These are phyloP conservation scores for Cairneyella variabilis DNA, from an alignment of 495 filamentous ascomycete genomes.

Conservation along the genomic window DNA sequence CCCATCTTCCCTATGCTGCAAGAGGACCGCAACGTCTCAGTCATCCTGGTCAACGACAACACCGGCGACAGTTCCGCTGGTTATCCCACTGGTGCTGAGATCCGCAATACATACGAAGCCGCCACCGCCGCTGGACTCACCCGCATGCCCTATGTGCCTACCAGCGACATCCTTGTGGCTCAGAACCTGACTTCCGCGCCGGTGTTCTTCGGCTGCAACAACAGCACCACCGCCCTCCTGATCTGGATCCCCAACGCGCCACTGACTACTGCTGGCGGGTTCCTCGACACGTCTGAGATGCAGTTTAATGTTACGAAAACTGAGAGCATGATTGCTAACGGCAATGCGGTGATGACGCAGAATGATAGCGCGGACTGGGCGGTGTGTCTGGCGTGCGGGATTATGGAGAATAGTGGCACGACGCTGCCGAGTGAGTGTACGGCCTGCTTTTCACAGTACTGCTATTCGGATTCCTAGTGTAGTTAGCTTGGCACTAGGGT, in stretches of 20 bases:
- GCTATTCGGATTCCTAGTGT: no score
- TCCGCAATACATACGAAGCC: slow-evolving; percentile 32
- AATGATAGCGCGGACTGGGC: slow-evolving; percentile 25
- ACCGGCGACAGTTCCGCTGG: slow-evolving; percentile 33
- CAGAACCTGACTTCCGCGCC: slow-evolving; percentile 33
- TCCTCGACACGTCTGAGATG: slow-evolving; percentile 10
- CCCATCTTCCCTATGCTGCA: slow-evolving; percentile 42
- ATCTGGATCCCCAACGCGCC: slow-evolving; percentile 39
- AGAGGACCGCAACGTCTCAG: slow-evolving; percentile 31
- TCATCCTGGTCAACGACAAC: slow-evolving; percentile 43
- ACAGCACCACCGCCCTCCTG: slow-evolving; percentile 27
- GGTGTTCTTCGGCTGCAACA: slow-evolving; percentile 41
- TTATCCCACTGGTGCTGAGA: slow-evolving; percentile 38
- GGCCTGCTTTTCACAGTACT: slow-evolving; percentile 38
- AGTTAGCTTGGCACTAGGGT: no score
- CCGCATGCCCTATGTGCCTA: slow-evolving; percentile 37
- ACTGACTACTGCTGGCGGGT: slow-evolving; percentile 27
- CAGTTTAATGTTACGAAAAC: slow-evolving; percentile 31
- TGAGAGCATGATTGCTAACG: slow-evolving; percentile 35
- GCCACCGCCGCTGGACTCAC: slow-evolving; percentile 23
- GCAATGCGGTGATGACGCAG: slow-evolving; percentile 30
- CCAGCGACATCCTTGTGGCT: slow-evolving; percentile 24
- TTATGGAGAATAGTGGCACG: slow-evolving; percentile 30
- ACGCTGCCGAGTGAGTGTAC: slow-evolving; percentile 28
- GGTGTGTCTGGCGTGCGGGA: slow-evolving; percentile 36